Conservation (phyloP, 768 basidiomycete species). For the Tricholoma terreum region DNA sequence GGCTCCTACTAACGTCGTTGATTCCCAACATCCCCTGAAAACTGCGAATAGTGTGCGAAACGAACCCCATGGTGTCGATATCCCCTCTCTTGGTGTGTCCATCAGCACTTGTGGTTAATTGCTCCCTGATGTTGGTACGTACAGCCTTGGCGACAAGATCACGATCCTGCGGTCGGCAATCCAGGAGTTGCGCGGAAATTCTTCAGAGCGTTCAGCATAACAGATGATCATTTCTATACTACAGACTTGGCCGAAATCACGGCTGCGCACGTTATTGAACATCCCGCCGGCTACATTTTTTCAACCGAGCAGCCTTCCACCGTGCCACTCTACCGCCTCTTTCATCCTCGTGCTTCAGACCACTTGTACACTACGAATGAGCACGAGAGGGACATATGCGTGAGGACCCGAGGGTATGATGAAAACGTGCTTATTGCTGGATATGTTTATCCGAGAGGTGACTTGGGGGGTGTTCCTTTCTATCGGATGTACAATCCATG, state of each 20-base stretch:
- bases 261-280: background rate
- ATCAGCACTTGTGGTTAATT: no score
- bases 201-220: no score
- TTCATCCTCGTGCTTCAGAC: background rate
- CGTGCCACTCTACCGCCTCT: background rate
- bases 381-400: background rate
- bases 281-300: background rate
- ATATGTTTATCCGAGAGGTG: background rate
- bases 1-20: no score
- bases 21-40: no score
- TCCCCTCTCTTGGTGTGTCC: no score
- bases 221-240: slow-evolving; percentile 11
- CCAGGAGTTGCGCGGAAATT: no score
- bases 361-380: background rate
- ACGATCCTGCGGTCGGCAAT: no score
- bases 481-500: background rate
- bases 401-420: background rate
- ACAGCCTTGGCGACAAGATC: no score
- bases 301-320: background rate
- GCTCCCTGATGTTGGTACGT: no score
- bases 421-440: background rate
- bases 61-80: no score
- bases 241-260: slow-evolving; percentile 6
- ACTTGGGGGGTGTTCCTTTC: background rate
- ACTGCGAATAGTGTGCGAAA: no score